Base-by-base conservation (phyloP, 2,329 filamentous ascomycete species). In the Beauveria sp. region DNA sequence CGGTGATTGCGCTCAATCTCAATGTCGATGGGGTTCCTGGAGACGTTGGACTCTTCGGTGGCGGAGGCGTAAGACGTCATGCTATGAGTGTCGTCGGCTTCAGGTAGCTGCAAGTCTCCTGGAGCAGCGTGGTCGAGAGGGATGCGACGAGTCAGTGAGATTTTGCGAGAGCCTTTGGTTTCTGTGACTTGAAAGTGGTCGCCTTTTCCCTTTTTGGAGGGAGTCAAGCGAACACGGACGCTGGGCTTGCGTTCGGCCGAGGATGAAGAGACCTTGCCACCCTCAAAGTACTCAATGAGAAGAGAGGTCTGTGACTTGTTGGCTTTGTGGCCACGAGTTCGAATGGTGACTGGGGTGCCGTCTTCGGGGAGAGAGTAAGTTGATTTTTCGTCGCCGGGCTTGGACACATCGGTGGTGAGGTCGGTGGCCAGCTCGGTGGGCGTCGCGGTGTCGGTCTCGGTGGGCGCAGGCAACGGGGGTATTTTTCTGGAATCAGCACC, bases 241-340 rank as follows among this genome's bases (percentile, higher is more conserved):
- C 91, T 96, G 14, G 93, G 92, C 67, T 89, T 87, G 68, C 89
- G 87, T 67, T 86, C 83, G 67, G 80, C 80, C 61, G 83, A 77
- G 47, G 76, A 73, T n/a, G 76, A 72, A 65, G 71, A 70, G 49
- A 67, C 63, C 73, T 90, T 93, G 65, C 87, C 86, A 67, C 86
- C 90, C 76, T 96, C 93, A 70, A 96, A 97, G 75, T 96, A 96
- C 77, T 97, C 93, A 70, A 97, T 97, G 69, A 97, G 81, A 66
- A 97, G 81, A 61, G 91, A 96, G 43, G 93, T 96, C 77, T 96
- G 92, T 51, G 91, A 96, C 68, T 84, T 77, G 70, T 78, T 82
- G 64, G 79, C 70, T 66, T 76, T 78, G 71, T 84, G 81, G 68
- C 84, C 81, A 63, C 83, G 85, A 50, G 93, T 96, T 71, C 88